Conservation (phyloP, 2,329 filamentous ascomycete genomes). For the Aspergillus quadrilineatus region DNA sequence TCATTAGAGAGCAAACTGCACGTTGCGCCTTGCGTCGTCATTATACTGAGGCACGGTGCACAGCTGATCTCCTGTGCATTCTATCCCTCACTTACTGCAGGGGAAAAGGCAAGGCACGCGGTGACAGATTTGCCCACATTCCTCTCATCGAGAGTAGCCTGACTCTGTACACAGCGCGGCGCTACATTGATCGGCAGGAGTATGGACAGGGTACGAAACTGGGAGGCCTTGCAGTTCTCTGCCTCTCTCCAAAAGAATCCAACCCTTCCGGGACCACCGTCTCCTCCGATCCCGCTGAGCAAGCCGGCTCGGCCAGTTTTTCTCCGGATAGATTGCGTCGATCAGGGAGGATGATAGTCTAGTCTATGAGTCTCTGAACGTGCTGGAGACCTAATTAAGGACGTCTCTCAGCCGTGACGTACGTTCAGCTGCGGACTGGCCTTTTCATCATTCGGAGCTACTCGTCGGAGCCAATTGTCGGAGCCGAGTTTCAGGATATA, state of each 20-base stretch:
- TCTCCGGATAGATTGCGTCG: neutral
- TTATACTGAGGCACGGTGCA: neutral
- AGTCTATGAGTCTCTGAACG: neutral
- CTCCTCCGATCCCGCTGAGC: neutral
- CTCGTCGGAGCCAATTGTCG: neutral
- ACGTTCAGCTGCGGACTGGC: neutral
- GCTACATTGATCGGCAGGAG: neutral
- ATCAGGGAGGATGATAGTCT: neutral
- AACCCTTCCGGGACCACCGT: neutral
- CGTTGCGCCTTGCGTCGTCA: constrained; percentile 4
- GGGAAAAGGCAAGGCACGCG: constrained; percentile 2
- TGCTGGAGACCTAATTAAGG: neutral
- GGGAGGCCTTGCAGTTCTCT: neutral
- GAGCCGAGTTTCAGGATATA: neutral
- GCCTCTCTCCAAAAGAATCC: neutral
- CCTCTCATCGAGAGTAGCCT: neutral
- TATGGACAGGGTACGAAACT: neutral
- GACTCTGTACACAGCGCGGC: neutral
- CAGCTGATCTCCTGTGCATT: neutral
- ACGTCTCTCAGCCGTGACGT: neutral
- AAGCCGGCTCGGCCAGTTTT: neutral
- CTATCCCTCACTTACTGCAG: constrained; percentile 6
- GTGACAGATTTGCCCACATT: neutral
- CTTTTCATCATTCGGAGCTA: neutral
- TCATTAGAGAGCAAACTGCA: neutral